phyloP scores from a whole-genome alignment of 305 asterid genomes.

The Solanum hybrid region DNA sequence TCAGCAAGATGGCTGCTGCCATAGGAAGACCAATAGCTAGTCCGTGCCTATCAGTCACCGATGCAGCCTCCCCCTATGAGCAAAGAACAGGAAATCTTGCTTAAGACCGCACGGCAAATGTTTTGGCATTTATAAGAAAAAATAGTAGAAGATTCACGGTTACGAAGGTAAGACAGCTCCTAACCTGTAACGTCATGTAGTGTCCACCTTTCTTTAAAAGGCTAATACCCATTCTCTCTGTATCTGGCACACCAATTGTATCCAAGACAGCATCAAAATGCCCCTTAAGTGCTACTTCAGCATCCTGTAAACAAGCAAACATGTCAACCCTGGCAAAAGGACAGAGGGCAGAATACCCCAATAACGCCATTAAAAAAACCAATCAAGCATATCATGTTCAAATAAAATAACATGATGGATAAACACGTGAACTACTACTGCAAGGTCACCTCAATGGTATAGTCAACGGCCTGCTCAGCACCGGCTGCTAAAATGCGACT shows the following conservation, averaged over 20 bases:
- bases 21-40: constrained; percentile 60
- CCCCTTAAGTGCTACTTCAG: constrained; percentile 64
- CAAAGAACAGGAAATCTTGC: neutral
- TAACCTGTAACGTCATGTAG: constrained; percentile 97
- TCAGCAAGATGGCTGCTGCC: constrained; percentile 51
- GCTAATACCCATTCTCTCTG: constrained; percentile 63
- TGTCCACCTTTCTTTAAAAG: constrained; percentile 90
- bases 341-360: neutral
- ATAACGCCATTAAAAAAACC: neutral
- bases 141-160: neutral
- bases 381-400: neutral
- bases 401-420: neutral
- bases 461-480: constrained; percentile 89
- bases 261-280: constrained; percentile 88
- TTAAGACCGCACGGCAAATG: neutral
- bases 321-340: neutral
- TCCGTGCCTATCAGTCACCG: constrained; percentile 68
- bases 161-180: neutral
- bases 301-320: constrained; percentile 38
- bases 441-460: constrained; percentile 52
- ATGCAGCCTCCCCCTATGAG: constrained; percentile 83
- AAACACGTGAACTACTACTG: neutral
- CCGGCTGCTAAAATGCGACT: constrained; percentile 70
- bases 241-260: constrained; percentile 80
- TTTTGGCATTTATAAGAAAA: neutral